Conservation (phyloP, 2,329 filamentous ascomycete species). For the Colletotrichum siamense region DNA sequence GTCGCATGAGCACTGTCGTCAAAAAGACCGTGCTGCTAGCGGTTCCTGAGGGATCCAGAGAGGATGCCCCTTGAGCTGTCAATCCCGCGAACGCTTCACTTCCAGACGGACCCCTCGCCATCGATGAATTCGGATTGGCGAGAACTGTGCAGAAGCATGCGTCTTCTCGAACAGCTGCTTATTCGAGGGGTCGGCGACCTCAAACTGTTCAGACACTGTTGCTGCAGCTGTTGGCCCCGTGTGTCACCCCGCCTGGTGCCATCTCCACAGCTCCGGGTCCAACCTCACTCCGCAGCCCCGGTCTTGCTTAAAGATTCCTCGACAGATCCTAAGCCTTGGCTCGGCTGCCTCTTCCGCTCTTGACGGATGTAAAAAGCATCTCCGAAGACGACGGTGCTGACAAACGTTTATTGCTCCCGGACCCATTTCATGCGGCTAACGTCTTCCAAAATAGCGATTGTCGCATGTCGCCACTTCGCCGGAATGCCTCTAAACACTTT, state of each 20-base stretch:
- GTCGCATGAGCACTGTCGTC: not conserved
- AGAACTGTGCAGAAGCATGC: not conserved
- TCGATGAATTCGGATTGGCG: not conserved
- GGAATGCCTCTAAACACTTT: not conserved
- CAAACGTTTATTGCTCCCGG: not conserved
- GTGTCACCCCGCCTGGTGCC: not conserved
- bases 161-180: not conserved
- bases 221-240: not conserved
- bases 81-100: not conserved
- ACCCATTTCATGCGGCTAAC: not conserved
- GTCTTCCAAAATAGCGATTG: not conserved
- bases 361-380: not conserved
- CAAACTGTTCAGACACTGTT: not conserved
- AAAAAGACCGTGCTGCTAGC: not conserved
- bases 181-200: not conserved
- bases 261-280: constrained; percentile 3
- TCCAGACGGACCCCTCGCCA: not conserved
- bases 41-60: not conserved
- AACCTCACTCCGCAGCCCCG: constrained; percentile 1
- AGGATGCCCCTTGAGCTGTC: not conserved
- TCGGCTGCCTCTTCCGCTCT: not conserved
- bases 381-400: not conserved
- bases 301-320: not conserved
- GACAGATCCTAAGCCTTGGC: not conserved
- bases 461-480: not conserved